Percentiles rank a stretch among this genome's conserved stretches.
phyloP scores from a whole-genome alignment of 2,329 filamentous ascomycete species.

The Lasiodiplodia sp. region DNA sequence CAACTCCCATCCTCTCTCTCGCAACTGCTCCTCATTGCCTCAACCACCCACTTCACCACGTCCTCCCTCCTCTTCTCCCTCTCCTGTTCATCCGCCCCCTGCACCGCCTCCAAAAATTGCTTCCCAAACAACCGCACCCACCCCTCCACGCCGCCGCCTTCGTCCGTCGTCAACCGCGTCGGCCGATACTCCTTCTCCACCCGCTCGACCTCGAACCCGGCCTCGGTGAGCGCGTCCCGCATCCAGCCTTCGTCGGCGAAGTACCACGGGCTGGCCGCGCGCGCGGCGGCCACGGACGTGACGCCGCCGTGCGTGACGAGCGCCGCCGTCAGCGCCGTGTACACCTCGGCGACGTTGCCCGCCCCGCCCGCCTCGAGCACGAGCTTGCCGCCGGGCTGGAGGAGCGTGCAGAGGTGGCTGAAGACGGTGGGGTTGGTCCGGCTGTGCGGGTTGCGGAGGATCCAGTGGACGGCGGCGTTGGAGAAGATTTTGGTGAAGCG shows the following conservation, averaged over 20 bases:
- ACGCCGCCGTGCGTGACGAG: slow-evolving; percentile 61
- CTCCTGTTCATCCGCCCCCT: neutral
- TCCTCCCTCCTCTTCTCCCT: slow-evolving; percentile 58
- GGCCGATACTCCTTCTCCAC: slow-evolving; percentile 71
- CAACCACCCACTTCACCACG: slow-evolving; percentile 62
- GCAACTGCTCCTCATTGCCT: slow-evolving; percentile 63
- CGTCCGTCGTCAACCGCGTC: slow-evolving; percentile 58
- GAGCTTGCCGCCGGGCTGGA: slow-evolving; percentile 65
- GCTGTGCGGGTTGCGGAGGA: slow-evolving; percentile 56
- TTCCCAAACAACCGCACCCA: slow-evolving; percentile 72
- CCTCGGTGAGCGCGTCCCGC: slow-evolving; percentile 43
- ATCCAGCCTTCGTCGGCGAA: slow-evolving; percentile 72
- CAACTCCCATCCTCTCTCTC: slow-evolving; percentile 60
- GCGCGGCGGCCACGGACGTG: slow-evolving; percentile 54
- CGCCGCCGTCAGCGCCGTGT: slow-evolving; percentile 63
- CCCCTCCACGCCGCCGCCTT: slow-evolving; percentile 64
- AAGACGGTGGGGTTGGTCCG: slow-evolving; percentile 58
- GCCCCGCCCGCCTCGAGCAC: slow-evolving; percentile 76
- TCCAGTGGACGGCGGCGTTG: slow-evolving; percentile 56
- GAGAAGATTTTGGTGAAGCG: slow-evolving; percentile 51
- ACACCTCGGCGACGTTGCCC: slow-evolving; percentile 71
- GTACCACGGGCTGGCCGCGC: slow-evolving; percentile 70
- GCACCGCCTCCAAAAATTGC: slow-evolving; percentile 62
- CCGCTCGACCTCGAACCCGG: slow-evolving; percentile 53
- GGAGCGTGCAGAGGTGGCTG: slow-evolving; percentile 56